Percentiles rank a stretch among this genome's conserved stretches.
phyloP scores from a whole-genome alignment of 352 stramenopile species.

The Salisapilia sapeloensis region DNA sequence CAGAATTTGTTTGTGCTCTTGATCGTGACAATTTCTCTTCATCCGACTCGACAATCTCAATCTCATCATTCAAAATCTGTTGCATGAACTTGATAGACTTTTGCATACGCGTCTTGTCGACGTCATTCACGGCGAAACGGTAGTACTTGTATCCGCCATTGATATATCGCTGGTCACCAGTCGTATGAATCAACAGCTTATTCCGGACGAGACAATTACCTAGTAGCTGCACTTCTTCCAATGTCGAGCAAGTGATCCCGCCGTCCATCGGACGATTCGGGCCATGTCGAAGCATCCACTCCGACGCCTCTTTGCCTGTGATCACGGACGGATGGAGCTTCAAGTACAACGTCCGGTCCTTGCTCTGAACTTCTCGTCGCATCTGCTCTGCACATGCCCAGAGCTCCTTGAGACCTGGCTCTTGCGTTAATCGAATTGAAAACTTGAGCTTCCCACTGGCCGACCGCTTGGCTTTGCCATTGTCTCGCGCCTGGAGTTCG shows the following conservation, averaged over 20 bases:
- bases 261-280: slow-evolving; percentile 70
- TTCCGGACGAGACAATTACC: slow-evolving; percentile 51
- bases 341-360: slow-evolving; percentile 68
- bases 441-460: slow-evolving; percentile 71
- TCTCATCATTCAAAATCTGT: slow-evolving; percentile 53
- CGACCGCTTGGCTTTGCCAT: slow-evolving; percentile 75
- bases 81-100: slow-evolving; percentile 32
- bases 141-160: slow-evolving; percentile 83
- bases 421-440: slow-evolving; percentile 69
- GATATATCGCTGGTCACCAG: slow-evolving; percentile 46
- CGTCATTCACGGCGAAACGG: slow-evolving; percentile 65
- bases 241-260: slow-evolving; percentile 70
- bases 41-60: slow-evolving; percentile 57
- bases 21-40: slow-evolving; percentile 35
- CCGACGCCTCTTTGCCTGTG: slow-evolving; percentile 56
- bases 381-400: slow-evolving; percentile 77
- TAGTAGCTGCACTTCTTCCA: slow-evolving; percentile 66
- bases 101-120: slow-evolving; percentile 27
- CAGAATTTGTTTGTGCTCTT: slow-evolving; percentile 26
- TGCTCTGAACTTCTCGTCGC: slow-evolving; percentile 42
- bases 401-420: slow-evolving; percentile 70
- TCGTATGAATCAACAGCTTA: slow-evolving; percentile 54
- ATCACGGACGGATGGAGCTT: slow-evolving; percentile 67
- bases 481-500: slow-evolving; percentile 60
- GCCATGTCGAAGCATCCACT: slow-evolving; percentile 79